phyloP scores from a whole-genome alignment of 2,329 filamentous ascomycete genomes.

The Sporothrix phasma region DNA sequence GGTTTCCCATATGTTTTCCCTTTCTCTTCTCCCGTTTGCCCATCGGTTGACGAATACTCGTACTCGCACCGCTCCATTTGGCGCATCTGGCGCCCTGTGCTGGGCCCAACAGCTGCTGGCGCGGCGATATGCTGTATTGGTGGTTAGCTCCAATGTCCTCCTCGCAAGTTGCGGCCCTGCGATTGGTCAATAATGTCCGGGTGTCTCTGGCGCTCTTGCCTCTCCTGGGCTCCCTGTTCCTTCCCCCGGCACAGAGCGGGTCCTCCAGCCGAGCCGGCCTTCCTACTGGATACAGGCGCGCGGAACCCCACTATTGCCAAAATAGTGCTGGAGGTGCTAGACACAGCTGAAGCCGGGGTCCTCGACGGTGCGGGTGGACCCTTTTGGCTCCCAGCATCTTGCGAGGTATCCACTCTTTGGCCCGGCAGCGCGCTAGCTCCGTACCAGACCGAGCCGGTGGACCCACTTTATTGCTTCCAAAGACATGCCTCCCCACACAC shows the following conservation, averaged over 20 bases:
- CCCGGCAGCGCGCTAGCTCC: not conserved
- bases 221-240: not conserved
- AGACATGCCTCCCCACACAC: not conserved
- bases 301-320: not conserved
- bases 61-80: not conserved
- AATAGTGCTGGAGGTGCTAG: too few species aligned
- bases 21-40: not conserved
- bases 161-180: not conserved
- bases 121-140: slow-evolving; percentile 2
- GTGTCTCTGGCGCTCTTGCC: not conserved
- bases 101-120: not conserved
- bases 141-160: slow-evolving; percentile 1
- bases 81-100: not conserved
- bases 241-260: not conserved
- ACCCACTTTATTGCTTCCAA: not conserved
- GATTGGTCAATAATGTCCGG: not conserved
- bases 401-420: not conserved
- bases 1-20: not conserved
- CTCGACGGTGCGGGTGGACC: not conserved
- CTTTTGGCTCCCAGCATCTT: not conserved
- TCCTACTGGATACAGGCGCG: not conserved
- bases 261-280: not conserved
- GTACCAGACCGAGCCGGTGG: not conserved
- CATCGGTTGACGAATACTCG: not conserved
- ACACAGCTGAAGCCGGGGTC: not conserved